Conservation (phyloP, 2,329 filamentous ascomycete species). For the Venturia pyrina region DNA sequence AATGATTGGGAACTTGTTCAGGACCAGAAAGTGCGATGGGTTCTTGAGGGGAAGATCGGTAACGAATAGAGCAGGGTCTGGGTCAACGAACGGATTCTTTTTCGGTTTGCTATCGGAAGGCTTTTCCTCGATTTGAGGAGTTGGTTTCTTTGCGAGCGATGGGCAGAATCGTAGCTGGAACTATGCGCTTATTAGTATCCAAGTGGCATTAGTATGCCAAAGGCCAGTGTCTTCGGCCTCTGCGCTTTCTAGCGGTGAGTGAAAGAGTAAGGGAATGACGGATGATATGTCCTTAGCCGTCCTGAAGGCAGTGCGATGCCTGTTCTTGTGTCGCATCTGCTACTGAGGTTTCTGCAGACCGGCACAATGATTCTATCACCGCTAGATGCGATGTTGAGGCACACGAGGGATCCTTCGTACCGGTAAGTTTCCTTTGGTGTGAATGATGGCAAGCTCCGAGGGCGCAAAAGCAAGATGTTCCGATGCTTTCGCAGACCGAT, state of each 20-base stretch:
- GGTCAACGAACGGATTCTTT: slow-evolving; percentile 56
- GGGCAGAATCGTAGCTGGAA: slow-evolving; percentile 67
- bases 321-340: neutral
- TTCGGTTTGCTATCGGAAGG: slow-evolving; percentile 24
- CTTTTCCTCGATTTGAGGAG: slow-evolving; percentile 9
- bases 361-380: neutral
- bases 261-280: neutral
- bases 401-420: slow-evolving; percentile 17
- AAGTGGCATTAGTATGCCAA: neutral
- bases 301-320: neutral
- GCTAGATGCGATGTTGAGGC: neutral
- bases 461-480: slow-evolving; percentile 29
- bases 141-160: slow-evolving; percentile 53
- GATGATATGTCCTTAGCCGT: neutral
- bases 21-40: slow-evolving; percentile 51
- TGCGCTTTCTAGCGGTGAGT: neutral
- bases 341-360: neutral
- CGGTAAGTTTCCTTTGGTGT: slow-evolving; percentile 26
- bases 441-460: slow-evolving; percentile 29
- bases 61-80: slow-evolving; percentile 43
- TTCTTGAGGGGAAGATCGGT: slow-evolving; percentile 35
- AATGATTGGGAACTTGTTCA: slow-evolving; percentile 69
- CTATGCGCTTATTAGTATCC: slow-evolving; percentile 29
- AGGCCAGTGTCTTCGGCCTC: neutral
- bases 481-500: slow-evolving; percentile 24